Evolutionary conservation across 169 alveolate species (phyloP).

Genomic region (Eimeria sp.): DNA sequence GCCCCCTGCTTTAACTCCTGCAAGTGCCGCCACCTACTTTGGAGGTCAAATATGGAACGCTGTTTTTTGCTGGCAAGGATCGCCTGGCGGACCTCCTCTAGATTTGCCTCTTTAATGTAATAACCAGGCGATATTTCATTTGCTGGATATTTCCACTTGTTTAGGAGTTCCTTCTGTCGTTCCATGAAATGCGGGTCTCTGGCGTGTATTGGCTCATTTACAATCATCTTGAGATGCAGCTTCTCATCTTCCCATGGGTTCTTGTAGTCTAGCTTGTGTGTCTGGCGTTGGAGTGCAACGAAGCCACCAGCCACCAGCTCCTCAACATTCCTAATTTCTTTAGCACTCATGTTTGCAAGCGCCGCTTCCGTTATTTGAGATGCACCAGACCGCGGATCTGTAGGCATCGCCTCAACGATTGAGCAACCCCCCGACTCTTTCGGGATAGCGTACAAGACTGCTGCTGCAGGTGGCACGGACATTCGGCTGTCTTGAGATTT

Average conservation of each 20-base stretch:
- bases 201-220: constrained; percentile 37
- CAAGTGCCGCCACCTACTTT: neutral
- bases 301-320: constrained; percentile 64
- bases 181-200: constrained; percentile 34
- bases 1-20: neutral
- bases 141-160: constrained; percentile 54
- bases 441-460: constrained; percentile 59
- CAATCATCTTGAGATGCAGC: constrained; percentile 49
- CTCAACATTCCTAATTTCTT: constrained; percentile 36
- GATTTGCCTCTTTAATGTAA: constrained; percentile 47
- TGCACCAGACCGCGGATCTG: constrained; percentile 62
- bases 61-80: constrained; percentile 35
- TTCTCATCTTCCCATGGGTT: constrained; percentile 44
- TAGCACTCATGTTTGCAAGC: constrained; percentile 28
- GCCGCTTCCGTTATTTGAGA: constrained; percentile 39
- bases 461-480: constrained; percentile 60
- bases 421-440: constrained; percentile 10
- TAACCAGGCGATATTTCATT: constrained; percentile 62
- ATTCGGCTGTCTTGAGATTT: constrained; percentile 56
- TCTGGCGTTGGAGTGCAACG: constrained; percentile 68
- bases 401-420: constrained; percentile 43
- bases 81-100: constrained; percentile 38
- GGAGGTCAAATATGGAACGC: constrained; percentile 69
- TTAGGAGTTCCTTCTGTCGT: constrained; percentile 9
- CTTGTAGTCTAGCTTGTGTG: constrained; percentile 52